Percentiles rank a stretch among this genome's conserved stretches.
These are phyloP conservation scores for Herpotrichia juniperi DNA, from an alignment of 2,329 filamentous ascomycete species.

Conservation along the genomic window DNA sequence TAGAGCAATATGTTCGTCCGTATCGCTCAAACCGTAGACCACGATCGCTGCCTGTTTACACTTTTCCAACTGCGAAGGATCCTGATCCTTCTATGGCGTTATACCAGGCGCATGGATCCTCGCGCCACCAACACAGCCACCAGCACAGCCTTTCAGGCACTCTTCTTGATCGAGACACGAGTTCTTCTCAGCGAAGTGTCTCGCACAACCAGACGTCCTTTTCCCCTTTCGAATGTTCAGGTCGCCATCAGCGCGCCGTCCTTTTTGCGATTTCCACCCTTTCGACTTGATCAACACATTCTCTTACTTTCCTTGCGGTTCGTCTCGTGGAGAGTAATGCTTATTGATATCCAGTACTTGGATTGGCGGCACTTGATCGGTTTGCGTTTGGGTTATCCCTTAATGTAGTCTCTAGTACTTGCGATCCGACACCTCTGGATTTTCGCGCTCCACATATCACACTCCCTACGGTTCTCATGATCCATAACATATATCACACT, in stretches of 20 bases:
- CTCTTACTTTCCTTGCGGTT: constrained; percentile 2
- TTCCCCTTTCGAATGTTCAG: neutral
- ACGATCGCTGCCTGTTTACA: neutral
- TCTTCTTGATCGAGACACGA: neutral
- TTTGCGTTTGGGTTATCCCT: neutral
- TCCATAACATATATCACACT: constrained; percentile 1
- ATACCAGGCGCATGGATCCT: neutral
- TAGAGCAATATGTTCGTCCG: neutral
- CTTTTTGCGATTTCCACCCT: neutral
- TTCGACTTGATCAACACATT: neutral
- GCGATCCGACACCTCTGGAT: constrained; percentile 1
- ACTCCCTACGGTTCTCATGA: constrained; percentile 5
- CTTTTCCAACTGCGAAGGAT: constrained; percentile 13
- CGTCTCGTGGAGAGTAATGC: neutral
- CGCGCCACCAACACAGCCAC: constrained; percentile 9
- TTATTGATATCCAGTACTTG: neutral
- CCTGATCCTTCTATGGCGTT: constrained; percentile 4
- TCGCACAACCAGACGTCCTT: neutral
- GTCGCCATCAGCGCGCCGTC: neutral
- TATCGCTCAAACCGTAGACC: neutral
- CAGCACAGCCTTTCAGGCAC: constrained; percentile 5
- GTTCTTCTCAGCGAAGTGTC: neutral
- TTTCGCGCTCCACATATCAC: constrained; percentile 1
- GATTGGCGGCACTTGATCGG: neutral
- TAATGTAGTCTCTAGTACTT: constrained; percentile 4